Percentiles rank a stretch among this genome's conserved stretches.
Evolutionary conservation across 306 rosid species (phyloP).

Genomic region (Potentilla sterilis): DNA sequence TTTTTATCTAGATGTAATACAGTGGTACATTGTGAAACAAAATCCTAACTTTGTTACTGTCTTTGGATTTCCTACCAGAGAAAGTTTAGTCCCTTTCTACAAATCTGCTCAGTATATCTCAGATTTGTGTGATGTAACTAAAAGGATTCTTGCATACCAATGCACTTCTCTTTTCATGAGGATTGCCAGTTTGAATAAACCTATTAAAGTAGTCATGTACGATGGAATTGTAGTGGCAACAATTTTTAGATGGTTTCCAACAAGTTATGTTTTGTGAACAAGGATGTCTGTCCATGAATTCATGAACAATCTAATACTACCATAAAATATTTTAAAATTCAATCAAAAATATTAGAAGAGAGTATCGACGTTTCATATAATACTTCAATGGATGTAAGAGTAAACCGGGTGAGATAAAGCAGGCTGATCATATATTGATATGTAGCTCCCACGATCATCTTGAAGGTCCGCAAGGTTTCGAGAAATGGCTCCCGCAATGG

Average conservation of each 20-base stretch:
- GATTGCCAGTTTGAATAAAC: not conserved
- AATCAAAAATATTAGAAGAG: conserved; percentile 7
- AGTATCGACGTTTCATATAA: conserved; percentile 1
- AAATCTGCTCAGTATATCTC: not conserved
- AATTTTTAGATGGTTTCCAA: conserved; percentile 6
- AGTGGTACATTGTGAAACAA: not conserved
- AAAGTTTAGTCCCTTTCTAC: not conserved
- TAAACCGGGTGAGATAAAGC: conserved; percentile 75
- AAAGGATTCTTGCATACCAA: not conserved
- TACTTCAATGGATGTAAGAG: conserved; percentile 31
- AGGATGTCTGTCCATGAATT: not conserved
- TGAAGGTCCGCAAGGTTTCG: conserved; percentile 65
- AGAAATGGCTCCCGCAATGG: conserved; percentile 90
- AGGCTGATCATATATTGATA: conserved; percentile 90
- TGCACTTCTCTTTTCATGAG: not conserved
- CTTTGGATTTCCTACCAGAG: not conserved
- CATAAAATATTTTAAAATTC: not conserved
- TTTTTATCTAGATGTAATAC: not conserved
- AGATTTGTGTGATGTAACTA: not conserved
- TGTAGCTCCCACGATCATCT: conserved; percentile 63
- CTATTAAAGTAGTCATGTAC: not conserved
- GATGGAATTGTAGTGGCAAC: not conserved
- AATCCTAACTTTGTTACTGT: not conserved
- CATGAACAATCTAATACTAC: not conserved
- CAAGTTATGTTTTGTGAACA: conserved; percentile 1